A percentile compares a stretch with the other conserved stretches of the same genome.
These are phyloP conservation scores for Fusarium nanum DNA, from an alignment of 2,329 filamentous ascomycete genomes.

Conservation along the genomic window DNA sequence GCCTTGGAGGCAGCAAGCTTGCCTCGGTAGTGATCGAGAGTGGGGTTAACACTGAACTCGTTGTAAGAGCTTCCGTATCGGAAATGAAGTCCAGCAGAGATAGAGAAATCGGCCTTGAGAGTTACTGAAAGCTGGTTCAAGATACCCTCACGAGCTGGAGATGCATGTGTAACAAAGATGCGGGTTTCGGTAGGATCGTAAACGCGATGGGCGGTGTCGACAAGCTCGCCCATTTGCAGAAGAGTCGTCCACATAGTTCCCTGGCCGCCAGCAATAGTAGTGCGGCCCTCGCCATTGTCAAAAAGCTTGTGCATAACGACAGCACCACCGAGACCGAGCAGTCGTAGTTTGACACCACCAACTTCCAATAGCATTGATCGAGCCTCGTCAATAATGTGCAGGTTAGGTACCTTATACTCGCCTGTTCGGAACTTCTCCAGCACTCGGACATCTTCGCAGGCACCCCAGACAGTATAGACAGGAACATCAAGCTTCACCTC, in stretches of 20 bases:
- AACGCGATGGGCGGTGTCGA: constrained; percentile 97
- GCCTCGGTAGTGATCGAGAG: constrained; percentile 96
- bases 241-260: constrained; percentile 99
- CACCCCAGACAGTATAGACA: constrained; percentile 99
- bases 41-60: constrained; percentile 99
- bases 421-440: constrained; percentile 96
- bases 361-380: constrained; percentile 95
- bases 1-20: constrained; percentile 98
- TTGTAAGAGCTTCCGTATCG: constrained; percentile 99
- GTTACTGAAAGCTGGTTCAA: constrained; percentile 97
- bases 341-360: constrained; percentile 93
- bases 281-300: constrained; percentile 97
- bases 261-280: constrained; percentile 97
- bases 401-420: constrained; percentile 97
- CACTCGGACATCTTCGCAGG: constrained; percentile 97
- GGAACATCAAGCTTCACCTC: constrained; percentile 93
- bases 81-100: constrained; percentile 98
- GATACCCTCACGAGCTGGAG: constrained; percentile 94
- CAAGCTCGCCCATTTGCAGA: constrained; percentile 96
- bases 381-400: constrained; percentile 98
- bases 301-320: constrained; percentile 99
- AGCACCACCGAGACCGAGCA: constrained; percentile 92
- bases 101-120: constrained; percentile 96
- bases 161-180: constrained; percentile 96
- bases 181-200: constrained; percentile 98